phyloP scores from a whole-genome alignment of 2,329 filamentous ascomycete species.

The Trichoderma arundinaceum region DNA sequence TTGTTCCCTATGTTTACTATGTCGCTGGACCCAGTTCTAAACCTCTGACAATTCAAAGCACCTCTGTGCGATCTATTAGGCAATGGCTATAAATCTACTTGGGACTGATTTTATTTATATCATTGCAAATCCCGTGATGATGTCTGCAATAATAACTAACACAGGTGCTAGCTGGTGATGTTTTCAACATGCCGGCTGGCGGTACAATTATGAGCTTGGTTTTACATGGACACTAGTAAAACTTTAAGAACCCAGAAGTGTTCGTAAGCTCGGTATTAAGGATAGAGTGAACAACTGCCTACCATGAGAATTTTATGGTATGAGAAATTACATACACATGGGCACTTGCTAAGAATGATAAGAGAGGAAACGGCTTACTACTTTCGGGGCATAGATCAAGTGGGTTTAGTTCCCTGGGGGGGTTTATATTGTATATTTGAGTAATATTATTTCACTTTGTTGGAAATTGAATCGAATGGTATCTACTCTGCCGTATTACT shows the following conservation, averaged over 20 bases:
- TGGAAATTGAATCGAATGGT: no score
- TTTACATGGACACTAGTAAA: constrained; percentile 1
- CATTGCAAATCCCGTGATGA: constrained; percentile 17
- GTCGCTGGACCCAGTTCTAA: no score
- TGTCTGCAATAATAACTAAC: constrained; percentile 9
- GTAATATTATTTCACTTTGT: no score
- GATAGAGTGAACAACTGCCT: neutral
- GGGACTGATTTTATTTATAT: constrained; percentile 13
- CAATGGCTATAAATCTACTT: constrained; percentile 9
- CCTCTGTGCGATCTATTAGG: constrained; percentile 6
- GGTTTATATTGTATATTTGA: no score
- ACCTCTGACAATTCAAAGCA: neutral
- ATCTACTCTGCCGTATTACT: no score
- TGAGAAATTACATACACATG: neutral
- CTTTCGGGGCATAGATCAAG: no score
- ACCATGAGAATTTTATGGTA: neutral
- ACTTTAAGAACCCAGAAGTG: neutral
- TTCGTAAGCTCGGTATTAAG: constrained; percentile 3
- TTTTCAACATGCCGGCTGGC: constrained; percentile 10
- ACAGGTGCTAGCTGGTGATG: constrained; percentile 10
- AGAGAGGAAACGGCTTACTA: no score
- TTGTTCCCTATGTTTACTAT: neutral
- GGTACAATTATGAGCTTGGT: constrained; percentile 3
- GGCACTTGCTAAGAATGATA: neutral
- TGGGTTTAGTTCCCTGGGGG: no score